A percentile compares a stretch with the other conserved stretches of the same genome.
These are phyloP conservation scores for Rhododendron griersonianum DNA, from an alignment of 148 eudicot species.

Conservation along the genomic window DNA sequence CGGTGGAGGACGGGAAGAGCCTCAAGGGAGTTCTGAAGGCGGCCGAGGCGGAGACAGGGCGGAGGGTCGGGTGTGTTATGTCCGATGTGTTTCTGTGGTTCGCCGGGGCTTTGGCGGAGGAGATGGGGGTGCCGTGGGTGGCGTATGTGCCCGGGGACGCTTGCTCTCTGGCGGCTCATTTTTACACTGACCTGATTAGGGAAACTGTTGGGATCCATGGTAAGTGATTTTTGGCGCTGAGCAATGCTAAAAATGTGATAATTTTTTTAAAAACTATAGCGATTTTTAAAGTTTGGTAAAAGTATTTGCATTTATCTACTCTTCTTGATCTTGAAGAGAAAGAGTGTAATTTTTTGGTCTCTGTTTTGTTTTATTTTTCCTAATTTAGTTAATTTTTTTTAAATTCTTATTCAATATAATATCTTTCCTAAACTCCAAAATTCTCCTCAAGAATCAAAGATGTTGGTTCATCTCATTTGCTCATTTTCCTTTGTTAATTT, in stretches of 20 bases:
- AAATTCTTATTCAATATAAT: too few relatives aligned
- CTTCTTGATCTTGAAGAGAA: too few relatives aligned
- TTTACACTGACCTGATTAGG: neutral
- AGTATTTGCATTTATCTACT: too few relatives aligned
- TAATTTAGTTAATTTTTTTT: too few relatives aligned
- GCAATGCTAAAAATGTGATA: too few relatives aligned
- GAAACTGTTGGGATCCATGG: neutral
- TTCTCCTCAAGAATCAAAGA: too few relatives aligned
- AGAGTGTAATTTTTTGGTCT: too few relatives aligned
- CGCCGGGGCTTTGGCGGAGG: conserved; percentile 35
- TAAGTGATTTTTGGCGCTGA: neutral
- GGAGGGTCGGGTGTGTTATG: conserved; percentile 30
- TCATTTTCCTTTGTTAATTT: neutral
- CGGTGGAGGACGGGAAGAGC: conserved; percentile 19
- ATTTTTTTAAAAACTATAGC: too few relatives aligned
- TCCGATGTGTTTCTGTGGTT: conserved; percentile 57
- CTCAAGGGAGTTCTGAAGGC: conserved; percentile 19
- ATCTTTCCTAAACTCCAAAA: too few relatives aligned
- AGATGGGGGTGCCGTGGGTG: conserved; percentile 37
- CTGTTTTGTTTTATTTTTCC: too few relatives aligned
- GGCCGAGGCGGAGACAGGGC: conserved; percentile 38
- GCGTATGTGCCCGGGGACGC: conserved; percentile 21
- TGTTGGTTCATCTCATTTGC: neutral
- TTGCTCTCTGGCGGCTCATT: conserved; percentile 1
- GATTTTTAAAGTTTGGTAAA: too few relatives aligned